These are phyloP conservation scores for Penicillium cataractarum DNA, from an alignment of 495 filamentous ascomycete genomes.

Conservation along the genomic window DNA sequence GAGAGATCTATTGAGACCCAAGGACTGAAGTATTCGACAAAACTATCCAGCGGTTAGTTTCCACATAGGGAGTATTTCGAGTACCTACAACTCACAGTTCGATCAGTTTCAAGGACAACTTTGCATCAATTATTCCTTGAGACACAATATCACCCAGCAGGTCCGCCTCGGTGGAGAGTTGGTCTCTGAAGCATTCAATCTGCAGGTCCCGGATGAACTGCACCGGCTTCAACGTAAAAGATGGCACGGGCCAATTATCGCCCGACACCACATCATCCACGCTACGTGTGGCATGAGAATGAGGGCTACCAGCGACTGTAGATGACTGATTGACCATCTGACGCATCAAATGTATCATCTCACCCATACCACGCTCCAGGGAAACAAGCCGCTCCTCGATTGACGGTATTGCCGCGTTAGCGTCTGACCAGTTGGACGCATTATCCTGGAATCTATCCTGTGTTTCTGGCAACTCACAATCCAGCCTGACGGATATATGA, in stretches of 20 bases:
- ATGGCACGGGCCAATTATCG: conserved; percentile 24
- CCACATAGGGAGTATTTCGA: neutral
- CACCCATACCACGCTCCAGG: conserved; percentile 42
- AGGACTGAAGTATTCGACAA: conserved; percentile 42
- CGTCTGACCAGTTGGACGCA: conserved; percentile 39
- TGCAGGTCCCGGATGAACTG: conserved; percentile 44
- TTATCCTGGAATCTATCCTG: conserved; percentile 42
- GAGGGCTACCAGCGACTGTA: conserved; percentile 20
- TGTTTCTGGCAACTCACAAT: conserved; percentile 46
- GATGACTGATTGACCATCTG: conserved; percentile 41
- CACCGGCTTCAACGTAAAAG: conserved; percentile 37
- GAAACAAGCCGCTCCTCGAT: conserved; percentile 46
- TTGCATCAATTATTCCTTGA: conserved; percentile 40
- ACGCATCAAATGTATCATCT: conserved; percentile 45
- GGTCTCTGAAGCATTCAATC: conserved; percentile 38
- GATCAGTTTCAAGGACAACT: conserved; percentile 41
- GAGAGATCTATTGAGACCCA: conserved; percentile 42
- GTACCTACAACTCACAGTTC: conserved; percentile 35
- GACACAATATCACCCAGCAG: conserved; percentile 36
- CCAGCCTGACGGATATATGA: conserved; percentile 28
- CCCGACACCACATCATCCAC: conserved; percentile 31
- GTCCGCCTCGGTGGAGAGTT: conserved; percentile 27
- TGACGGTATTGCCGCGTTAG: conserved; percentile 38
- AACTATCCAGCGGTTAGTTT: conserved; percentile 21
- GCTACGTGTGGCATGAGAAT: conserved; percentile 23